Percentiles rank a stretch among this genome's conserved stretches.
Evolutionary conservation across 805 yeast genomes (phyloP).

Genomic region (Metschnikowia lachancei): DNA sequence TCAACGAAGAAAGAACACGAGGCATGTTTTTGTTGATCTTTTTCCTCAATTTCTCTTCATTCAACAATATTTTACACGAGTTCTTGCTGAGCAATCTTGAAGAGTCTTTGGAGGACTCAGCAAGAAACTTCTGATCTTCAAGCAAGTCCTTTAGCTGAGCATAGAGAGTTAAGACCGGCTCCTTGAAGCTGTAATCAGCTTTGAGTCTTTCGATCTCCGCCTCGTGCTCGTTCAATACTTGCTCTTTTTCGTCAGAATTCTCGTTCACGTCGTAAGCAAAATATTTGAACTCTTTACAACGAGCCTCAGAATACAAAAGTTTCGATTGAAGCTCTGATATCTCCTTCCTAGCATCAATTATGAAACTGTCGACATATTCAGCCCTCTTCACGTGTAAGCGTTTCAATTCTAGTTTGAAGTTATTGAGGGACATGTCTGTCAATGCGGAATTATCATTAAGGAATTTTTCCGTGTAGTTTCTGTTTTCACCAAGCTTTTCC

Average conservation of each 20-base stretch:
- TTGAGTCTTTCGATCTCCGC: constrained; percentile 54
- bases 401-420: constrained; percentile 53
- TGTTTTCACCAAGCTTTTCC: constrained; percentile 53
- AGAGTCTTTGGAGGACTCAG: constrained; percentile 73
- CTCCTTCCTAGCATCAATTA: constrained; percentile 55
- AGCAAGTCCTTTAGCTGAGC: constrained; percentile 54
- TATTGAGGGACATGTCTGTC: constrained; percentile 45
- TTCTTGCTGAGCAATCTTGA: constrained; percentile 72
- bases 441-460: constrained; percentile 46
- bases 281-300: constrained; percentile 48
- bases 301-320: constrained; percentile 55
- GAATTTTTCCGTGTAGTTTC: constrained; percentile 41
- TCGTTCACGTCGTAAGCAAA: constrained; percentile 34
- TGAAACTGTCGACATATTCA: constrained; percentile 64
- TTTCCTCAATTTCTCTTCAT: constrained; percentile 77
- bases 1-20: constrained; percentile 50
- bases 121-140: constrained; percentile 59
- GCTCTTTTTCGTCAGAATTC: constrained; percentile 52
- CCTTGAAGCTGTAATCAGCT: constrained; percentile 46
- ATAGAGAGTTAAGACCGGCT: constrained; percentile 56
- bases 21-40: constrained; percentile 70
- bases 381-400: constrained; percentile 60
- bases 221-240: constrained; percentile 61
- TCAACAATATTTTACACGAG: constrained; percentile 71
- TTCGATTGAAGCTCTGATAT: constrained; percentile 62